Base-by-base conservation (phyloP, 495 filamentous ascomycete species). In the Aspergillus cristatus region DNA sequence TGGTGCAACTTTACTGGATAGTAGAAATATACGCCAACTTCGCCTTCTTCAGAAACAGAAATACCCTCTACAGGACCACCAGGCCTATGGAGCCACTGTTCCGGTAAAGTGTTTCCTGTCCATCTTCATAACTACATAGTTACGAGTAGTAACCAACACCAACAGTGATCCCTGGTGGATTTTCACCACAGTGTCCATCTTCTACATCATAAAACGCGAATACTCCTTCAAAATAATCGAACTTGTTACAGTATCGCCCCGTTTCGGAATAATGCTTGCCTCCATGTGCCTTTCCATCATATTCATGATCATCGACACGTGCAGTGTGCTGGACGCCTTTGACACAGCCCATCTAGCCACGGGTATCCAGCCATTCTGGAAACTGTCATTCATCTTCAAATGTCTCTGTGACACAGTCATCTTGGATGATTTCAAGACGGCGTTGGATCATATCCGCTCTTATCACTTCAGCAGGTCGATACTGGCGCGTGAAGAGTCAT, bases 351-450 rank as follows among this genome's bases (percentile, higher is more conserved):
- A 42, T 3, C 34, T 66, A 0, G 58, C 60, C 2, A 55, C 54
- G 5, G 62, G 62, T 0, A 48, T 66, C 10, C 47, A 66, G 37
- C 62, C 62, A 7, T 66, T 66, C 31, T 66, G 62, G 62, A 63
- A 66, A 61, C 38, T 77, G 5, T 62, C 62, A 6, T 71, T 75
- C 41, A 66, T 79, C 7, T 77, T 77, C 62, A 79, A 77, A 48
- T 75, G 71, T 37, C 64, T 76, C 24, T 74, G 71, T 33, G 75
- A 79, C 46, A 68, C 67, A 6, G 62, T 77, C 32, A 65, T 79
- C 32, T 65, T 79, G 0, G 75, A 79, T 40, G 75, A 79, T 36
- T 79, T 79, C 70, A 76, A 76, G 51, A 76, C 69, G 2, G 73
- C 68, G 0, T 63, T 78, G 13, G 72, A 75, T 28, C n/a, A n/a